phyloP scores from a whole-genome alignment of 208 protist genomes.

The Lotmaria passim region DNA sequence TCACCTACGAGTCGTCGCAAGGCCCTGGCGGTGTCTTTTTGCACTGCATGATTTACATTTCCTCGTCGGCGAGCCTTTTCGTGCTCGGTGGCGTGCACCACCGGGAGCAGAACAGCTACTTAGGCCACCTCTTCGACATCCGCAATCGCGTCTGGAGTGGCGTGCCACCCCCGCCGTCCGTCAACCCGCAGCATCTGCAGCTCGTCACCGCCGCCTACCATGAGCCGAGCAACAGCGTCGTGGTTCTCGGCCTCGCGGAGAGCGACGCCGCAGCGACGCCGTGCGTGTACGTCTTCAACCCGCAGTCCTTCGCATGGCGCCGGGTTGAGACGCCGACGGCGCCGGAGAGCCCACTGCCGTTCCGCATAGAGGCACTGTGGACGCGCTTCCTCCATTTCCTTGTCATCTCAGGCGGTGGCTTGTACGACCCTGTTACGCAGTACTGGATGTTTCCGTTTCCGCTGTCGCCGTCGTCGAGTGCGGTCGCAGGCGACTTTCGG shows the following conservation, averaged over 20 bases:
- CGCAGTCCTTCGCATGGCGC: slow-evolving; percentile 70
- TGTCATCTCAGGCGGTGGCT: slow-evolving; percentile 61
- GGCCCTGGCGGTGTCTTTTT: slow-evolving; percentile 84
- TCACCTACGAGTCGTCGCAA: slow-evolving; percentile 62
- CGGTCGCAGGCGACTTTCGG: neutral
- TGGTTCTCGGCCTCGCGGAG: slow-evolving; percentile 75
- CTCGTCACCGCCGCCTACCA: slow-evolving; percentile 63
- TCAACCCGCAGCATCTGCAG: slow-evolving; percentile 82
- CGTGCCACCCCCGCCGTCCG: slow-evolving; percentile 60
- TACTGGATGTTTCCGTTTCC: slow-evolving; percentile 80
- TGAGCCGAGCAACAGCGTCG: slow-evolving; percentile 40
- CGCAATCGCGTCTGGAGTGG: slow-evolving; percentile 81
- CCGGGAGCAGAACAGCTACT: slow-evolving; percentile 79
- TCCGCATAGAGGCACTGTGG: slow-evolving; percentile 77
- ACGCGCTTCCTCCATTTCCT: slow-evolving; percentile 59
- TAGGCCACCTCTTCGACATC: slow-evolving; percentile 86
- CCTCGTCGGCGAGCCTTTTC: slow-evolving; percentile 63
- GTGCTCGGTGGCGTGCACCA: slow-evolving; percentile 90
- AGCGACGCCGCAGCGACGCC: slow-evolving; percentile 25
- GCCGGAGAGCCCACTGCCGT: slow-evolving; percentile 81
- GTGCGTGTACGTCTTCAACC: slow-evolving; percentile 75
- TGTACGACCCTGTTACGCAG: slow-evolving; percentile 65
- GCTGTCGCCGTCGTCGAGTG: neutral
- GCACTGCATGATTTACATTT: slow-evolving; percentile 75
- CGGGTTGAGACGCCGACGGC: slow-evolving; percentile 62